Evolutionary conservation across 1,284 basidiomycete species (phyloP).

Genomic region (Rhizopogon parksii): DNA sequence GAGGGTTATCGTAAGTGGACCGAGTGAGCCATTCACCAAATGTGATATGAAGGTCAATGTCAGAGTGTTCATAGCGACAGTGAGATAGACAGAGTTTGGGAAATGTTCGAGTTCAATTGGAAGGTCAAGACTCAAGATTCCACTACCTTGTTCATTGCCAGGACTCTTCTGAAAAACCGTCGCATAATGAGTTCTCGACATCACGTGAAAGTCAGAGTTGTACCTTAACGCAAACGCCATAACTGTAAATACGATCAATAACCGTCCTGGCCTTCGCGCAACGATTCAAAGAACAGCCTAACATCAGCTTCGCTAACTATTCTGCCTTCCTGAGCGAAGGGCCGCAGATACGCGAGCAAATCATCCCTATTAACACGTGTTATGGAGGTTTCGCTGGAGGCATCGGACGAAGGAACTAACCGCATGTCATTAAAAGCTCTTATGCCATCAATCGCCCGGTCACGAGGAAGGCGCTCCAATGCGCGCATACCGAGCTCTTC

Average conservation of each 20-base stretch:
- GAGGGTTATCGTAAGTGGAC: neutral
- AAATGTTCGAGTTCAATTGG: neutral
- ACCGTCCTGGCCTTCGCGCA: conserved; percentile 28
- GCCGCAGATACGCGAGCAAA: conserved; percentile 63
- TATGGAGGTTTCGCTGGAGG: neutral
- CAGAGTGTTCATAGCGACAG: neutral
- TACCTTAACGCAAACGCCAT: neutral
- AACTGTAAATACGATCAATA: neutral
- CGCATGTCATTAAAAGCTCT: conserved; percentile 74
- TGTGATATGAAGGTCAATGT: neutral
- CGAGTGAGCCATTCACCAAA: neutral
- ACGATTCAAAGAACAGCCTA: conserved; percentile 56
- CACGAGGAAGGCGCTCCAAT: conserved; percentile 60
- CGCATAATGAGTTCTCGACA: neutral
- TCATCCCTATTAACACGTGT: conserved; percentile 47
- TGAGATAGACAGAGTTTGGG: neutral
- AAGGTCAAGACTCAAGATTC: neutral
- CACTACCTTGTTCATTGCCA: neutral
- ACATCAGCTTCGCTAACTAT: conserved; percentile 72
- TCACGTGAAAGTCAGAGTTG: neutral
- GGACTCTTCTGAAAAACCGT: too few relatives aligned
- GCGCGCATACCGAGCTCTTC: conserved; percentile 78
- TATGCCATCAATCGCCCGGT: conserved; percentile 72
- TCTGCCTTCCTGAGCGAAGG: conserved; percentile 71
- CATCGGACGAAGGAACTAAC: conserved; percentile 33